Evolutionary conservation across 306 rosid species (phyloP).

Genomic region (Fagus sylvatica): DNA sequence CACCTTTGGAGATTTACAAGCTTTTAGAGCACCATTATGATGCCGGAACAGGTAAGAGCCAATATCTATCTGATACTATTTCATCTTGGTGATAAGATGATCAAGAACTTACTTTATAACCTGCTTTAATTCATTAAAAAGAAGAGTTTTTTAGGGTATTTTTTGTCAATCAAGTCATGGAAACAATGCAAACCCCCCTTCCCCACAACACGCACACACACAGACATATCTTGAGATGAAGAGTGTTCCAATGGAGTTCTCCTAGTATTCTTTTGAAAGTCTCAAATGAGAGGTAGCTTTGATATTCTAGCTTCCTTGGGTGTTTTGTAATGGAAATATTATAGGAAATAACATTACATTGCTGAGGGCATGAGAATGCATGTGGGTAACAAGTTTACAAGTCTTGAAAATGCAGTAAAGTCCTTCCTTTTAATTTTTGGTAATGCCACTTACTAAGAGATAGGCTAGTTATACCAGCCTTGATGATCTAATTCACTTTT

Average conservation of each 20-base stretch:
- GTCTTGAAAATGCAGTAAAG: not conserved
- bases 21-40: slow-evolving; percentile 79
- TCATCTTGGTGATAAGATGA: slow-evolving; percentile 11
- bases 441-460: not conserved
- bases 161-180: not conserved
- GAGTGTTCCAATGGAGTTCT: not conserved
- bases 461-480: not conserved
- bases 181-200: too few relatives aligned
- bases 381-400: not conserved
- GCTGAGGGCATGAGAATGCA: not conserved
- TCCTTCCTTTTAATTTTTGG: not conserved
- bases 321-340: not conserved
- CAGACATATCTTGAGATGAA: not conserved
- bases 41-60: slow-evolving; percentile 59
- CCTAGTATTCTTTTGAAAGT: not conserved
- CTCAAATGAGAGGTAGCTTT: not conserved
- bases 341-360: not conserved
- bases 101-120: not conserved
- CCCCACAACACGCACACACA: not conserved
- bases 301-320: not conserved
- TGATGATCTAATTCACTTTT: not conserved
- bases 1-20: slow-evolving; percentile 90
- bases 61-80: not conserved
- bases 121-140: not conserved
- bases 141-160: not conserved